These are phyloP conservation scores for Inonotus hispidus DNA, from an alignment of 1,284 basidiomycete genomes.

Conservation along the genomic window DNA sequence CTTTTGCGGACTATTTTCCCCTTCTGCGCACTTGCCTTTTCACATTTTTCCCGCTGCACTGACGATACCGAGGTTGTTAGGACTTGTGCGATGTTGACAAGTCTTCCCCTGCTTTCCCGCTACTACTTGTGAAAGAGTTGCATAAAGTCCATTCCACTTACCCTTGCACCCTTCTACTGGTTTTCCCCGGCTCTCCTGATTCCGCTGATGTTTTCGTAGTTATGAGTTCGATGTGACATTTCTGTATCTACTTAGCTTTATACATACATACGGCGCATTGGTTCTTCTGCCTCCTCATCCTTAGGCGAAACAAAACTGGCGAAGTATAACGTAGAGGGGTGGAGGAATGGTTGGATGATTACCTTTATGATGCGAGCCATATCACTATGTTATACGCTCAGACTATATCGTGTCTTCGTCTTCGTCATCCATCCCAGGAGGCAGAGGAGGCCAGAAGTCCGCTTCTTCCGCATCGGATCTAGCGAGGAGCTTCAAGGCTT, in stretches of 20 bases:
- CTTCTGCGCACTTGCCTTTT: no score
- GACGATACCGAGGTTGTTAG: no score
- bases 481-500: conserved; percentile 31
- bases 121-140: no score
- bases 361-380: no score
- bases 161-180: no score
- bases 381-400: not conserved
- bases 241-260: not conserved
- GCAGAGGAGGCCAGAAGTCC: conserved; percentile 15
- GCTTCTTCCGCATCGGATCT: not conserved
- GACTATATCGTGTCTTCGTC: not conserved
- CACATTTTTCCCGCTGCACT: no score
- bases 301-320: not conserved
- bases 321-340: not conserved
- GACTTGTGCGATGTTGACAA: no score
- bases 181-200: not conserved
- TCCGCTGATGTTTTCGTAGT: not conserved
- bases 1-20: no score
- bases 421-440: conserved; percentile 4
- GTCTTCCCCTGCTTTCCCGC: no score
- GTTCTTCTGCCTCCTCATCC: not conserved
- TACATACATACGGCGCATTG: not conserved
- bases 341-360: no score
- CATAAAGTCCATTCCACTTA: no score
- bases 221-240: not conserved